A percentile compares a stretch with the other conserved stretches of the same genome.
Conservation (phyloP, 352 stramenopile species). For the Pythium insidiosum region DNA sequence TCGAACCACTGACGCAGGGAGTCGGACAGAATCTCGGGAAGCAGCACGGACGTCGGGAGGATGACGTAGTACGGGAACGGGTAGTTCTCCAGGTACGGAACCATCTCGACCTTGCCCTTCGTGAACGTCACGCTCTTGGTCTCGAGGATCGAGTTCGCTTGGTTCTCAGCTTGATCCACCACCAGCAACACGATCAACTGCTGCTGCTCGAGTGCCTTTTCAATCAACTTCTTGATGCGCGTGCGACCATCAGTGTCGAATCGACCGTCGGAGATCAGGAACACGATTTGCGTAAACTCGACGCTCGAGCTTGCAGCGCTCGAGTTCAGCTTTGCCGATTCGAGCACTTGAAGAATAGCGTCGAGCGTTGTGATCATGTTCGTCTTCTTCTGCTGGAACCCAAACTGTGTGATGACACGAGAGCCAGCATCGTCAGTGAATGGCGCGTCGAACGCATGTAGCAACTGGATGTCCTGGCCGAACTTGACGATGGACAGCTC, state of each 20-base stretch:
- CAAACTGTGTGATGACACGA: conserved; percentile 93
- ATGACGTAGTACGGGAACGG: conserved; percentile 99
- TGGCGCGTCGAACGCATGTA: conserved; percentile 95
- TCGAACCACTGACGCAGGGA: conserved; percentile 99
- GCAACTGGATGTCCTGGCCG: conserved; percentile 93
- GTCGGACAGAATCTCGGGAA: conserved; percentile 99
- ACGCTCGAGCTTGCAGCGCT: conserved; percentile 24
- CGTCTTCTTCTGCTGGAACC: conserved; percentile 96
- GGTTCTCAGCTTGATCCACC: conserved; percentile 83
- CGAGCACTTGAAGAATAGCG: conserved; percentile 87
- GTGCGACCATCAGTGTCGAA: conserved; percentile 96
- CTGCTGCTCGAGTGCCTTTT: conserved; percentile 96
- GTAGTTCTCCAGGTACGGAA: conserved; percentile 99
- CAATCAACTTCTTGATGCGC: conserved; percentile 92
- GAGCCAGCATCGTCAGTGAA: conserved; percentile 96
- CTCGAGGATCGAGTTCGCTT: conserved; percentile 94
- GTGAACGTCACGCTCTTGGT: conserved; percentile 97
- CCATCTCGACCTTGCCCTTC: conserved; percentile 95
- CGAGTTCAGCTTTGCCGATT: conserved; percentile 64
- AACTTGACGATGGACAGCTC: conserved; percentile 94
- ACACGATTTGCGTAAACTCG: conserved; percentile 96
- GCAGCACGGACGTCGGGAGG: conserved; percentile 89
- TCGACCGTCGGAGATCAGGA: conserved; percentile 98
- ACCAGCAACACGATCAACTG: conserved; percentile 98
- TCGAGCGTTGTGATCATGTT: conserved; percentile 94